Base-by-base conservation (phyloP, 805 yeast genomes). In the Cyberlindnera nakhonratchasimensis region DNA sequence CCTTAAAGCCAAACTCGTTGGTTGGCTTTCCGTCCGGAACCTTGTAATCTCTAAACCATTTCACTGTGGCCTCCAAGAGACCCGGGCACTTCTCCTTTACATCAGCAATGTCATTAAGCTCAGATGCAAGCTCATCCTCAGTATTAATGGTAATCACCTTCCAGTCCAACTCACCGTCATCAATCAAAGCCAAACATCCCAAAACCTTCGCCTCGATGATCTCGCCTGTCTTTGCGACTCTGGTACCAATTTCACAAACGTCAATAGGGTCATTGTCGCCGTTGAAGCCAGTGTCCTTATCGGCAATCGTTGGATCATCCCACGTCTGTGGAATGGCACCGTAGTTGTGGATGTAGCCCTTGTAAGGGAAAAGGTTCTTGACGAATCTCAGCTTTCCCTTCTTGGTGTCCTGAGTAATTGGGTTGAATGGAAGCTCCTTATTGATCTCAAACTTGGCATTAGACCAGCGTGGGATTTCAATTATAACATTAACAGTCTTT, bases 11-110 rank as follows among this genome's bases (percentile, higher is more conserved):
- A 66, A 93, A 91, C 69, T 84, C 85, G 71, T 93, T 93, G 69
- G 80, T 86, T 58, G 96, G 96, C 77, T 93, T 93, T 49, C 98
- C 99, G 66, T 91, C 99, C 42, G 99, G 97, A 55, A 89, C 77
- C 70, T 93, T 93, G 81, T 93, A 93, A 69, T 90, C 89, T 66
- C 95, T 85, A 81, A 93, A 93, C 99, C 99, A 93, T 70, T 86
- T 95, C 67, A 89, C 82, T 45, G 98, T 93, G 52, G 96, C 85
- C 64, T 95, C 86, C 62, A 93, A 72, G 46, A 93, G 74, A 42
- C 96, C 96, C 46, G 99, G 99, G 67, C 90, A 80, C 64, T 84
- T 82, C 59, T 76, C 78, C 66, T 79, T 89, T 51, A 93, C 95
- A 59, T 93, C 97, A 67, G 86, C 91, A 55, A 93, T 80, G 66